Conservation (phyloP, 345 rosid species). For the Hypericum androsaemum region DNA sequence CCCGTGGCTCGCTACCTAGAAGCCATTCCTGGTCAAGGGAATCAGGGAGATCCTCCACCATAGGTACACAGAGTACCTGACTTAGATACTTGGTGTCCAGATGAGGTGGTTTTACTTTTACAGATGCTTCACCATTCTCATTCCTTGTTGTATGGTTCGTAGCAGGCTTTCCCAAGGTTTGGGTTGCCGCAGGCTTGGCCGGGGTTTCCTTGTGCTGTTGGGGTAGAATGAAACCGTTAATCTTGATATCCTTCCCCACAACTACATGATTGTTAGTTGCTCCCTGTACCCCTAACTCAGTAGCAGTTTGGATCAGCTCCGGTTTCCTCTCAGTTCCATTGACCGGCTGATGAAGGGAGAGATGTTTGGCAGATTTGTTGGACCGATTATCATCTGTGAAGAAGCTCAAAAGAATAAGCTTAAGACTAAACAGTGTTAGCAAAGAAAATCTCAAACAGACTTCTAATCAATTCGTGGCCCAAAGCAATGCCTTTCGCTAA, state of each 20-base stretch:
- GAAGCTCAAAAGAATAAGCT: constrained; percentile 2
- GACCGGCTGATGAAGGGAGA: not conserved
- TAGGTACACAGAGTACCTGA: constrained; percentile 47
- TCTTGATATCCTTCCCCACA: constrained; percentile 5
- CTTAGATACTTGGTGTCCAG: constrained; percentile 53
- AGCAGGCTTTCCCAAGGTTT: too few species aligned
- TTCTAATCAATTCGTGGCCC: too few species aligned
- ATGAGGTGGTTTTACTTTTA: constrained; percentile 48
- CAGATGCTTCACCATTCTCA: constrained; percentile 23
- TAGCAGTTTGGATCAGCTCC: constrained; percentile 10
- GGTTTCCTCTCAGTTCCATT: constrained; percentile 16
- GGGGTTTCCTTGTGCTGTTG: not conserved
- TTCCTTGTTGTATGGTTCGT: too few species aligned
- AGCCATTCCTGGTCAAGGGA: constrained; percentile 59
- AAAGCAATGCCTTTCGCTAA: too few species aligned
- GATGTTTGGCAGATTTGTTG: constrained; percentile 5
- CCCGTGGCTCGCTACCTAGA: constrained; percentile 17
- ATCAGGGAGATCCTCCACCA: constrained; percentile 40
- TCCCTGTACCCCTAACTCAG: constrained; percentile 1
- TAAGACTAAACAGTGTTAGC: too few species aligned
- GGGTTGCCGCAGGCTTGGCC: too few species aligned
- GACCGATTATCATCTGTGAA: constrained; percentile 12
- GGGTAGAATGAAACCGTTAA: constrained; percentile 8
- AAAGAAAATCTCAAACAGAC: too few species aligned
- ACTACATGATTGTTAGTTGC: constrained; percentile 5